Base-by-base conservation (phyloP, 306 rosid genomes). In the Mimosa bimucronata region DNA sequence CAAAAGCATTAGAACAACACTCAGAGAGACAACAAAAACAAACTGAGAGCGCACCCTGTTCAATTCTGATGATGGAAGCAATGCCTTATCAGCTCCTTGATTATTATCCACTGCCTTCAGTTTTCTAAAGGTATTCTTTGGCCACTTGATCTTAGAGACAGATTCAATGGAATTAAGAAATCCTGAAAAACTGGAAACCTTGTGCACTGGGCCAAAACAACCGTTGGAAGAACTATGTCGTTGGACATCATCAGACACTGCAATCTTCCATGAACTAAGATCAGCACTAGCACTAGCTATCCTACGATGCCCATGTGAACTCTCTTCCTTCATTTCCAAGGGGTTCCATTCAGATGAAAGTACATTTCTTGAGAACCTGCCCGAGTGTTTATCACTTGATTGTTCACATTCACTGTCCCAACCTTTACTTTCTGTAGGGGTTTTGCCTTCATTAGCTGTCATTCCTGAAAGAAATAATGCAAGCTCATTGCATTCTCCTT, bases 241-340 rank as follows among this genome's bases (percentile, higher is more conserved):
- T 45, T 64, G 77, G 70, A 65, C 84, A 74, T 87, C 90, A 34
- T 85, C 96, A 0, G 89, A 77, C 82, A 95, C 92, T 34, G 91
- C 80, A 77, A 95, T 95, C 71, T 93, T 89, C 97, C 96, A 95
- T 29, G 90, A 78, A 81, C 93, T 84, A 82, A 88, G 84, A 77
- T 95, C 98, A 23, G 94, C 90, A 85, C 87, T 90, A 62, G 97
- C 98, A 78, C 98, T 95, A 78, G 99, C 99, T 6, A 90, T 88
- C 87, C 97, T 91, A 81, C 97, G 93, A 84, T 93, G 98, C 60
- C 97, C 94, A 8, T 53, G 92, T 23, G 83, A 48, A 80, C 87
- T 90, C 40, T 87, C 94, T 52, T 82, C 90, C 73, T 55, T 65
- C 41, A 65, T 30, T 34, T 83, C 85, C 5, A 46, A 73, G 48